Evolutionary conservation across 1,139 yeast genomes (phyloP), one percentile per base, ranked within the genome.

Genomic region (Wickerhamomyces sp.): DNA sequence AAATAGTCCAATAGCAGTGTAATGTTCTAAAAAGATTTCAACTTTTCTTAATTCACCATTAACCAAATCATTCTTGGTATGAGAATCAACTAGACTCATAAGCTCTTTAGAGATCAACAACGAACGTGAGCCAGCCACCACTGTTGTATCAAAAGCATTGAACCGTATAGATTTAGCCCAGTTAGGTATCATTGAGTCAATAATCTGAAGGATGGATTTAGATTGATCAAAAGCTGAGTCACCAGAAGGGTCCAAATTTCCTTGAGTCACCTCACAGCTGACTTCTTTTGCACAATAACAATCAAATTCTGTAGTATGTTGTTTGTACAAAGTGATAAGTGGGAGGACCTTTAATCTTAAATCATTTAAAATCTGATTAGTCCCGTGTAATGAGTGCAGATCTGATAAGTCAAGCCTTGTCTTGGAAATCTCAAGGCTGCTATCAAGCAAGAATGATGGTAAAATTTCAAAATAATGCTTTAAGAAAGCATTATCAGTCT

Each of bases 121-220:
- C 0, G 88, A 81, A 37, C 86, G 66, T 0, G 86, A 71, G 0
- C 87, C 88, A 8, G 80, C 42, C 9, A 60, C 51, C 0, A 78
- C 35, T 4, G 56, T 54, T 4, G 72, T 52, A 4, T 61, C 54
- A 3, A 36, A 27, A 3, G 43, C 35, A 1, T 33, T 18, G n/a
- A 46, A 16, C 7, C 38, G 46, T 3, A 42, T 31, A 4, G 33
- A 37, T 9, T 48, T 37, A 3, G 51, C 20, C 56, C 55, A 54
- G 3, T 24, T 10, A 3, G 58, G 58, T 3, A 54, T 36, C 16
- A 44, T 13, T 7, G 44, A 49, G 14, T 41, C 48, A 5, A 49
- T 31, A 9, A 48, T 30, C 26, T 47, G 45, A 9, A 45, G 30
- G 2, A 40, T 35, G 4, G 44, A 7, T 15, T 15, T 26, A 14